Evolutionary conservation across 75 land plant genomes (phyloP).

Genomic region (Cryptomeria japonica): DNA sequence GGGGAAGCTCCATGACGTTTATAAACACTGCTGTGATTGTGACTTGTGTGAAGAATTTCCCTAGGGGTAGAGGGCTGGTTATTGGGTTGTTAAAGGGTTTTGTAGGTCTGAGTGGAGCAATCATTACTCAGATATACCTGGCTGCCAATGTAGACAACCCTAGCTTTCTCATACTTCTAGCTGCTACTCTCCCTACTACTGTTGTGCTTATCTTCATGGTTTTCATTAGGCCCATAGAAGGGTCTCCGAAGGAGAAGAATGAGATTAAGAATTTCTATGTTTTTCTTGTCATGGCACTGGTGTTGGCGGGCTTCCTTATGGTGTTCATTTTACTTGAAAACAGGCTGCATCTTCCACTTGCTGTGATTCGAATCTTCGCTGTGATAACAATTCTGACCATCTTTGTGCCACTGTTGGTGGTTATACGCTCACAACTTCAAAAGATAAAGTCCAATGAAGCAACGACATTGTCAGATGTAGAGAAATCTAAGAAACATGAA

Average conservation of each 20-base stretch:
- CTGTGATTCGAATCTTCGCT: constrained; percentile 8
- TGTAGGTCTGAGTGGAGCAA: constrained; percentile 45
- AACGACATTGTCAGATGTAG: not conserved
- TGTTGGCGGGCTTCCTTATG: constrained; percentile 33
- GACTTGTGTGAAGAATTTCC: constrained; percentile 40
- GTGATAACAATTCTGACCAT: constrained; percentile 13
- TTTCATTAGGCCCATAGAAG: constrained; percentile 18
- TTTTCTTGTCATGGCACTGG: constrained; percentile 23
- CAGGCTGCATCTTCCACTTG: not conserved
- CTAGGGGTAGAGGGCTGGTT: constrained; percentile 30
- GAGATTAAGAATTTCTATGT: constrained; percentile 21
- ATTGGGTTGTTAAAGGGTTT: constrained; percentile 45
- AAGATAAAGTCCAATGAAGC: not conserved
- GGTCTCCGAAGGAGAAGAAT: not conserved
- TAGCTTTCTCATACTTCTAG: constrained; percentile 20
- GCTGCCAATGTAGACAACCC: constrained; percentile 22
- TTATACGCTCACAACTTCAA: not conserved
- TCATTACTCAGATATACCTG: constrained; percentile 34
- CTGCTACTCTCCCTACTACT: constrained; percentile 27
- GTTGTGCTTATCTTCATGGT: constrained; percentile 23
- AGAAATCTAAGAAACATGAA: not conserved
- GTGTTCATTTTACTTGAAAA: constrained; percentile 30
- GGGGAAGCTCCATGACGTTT: constrained; percentile 37
- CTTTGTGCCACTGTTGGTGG: constrained; percentile 11
- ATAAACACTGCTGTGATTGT: constrained; percentile 38